Conservation (phyloP, 1,284 basidiomycete genomes). For the Heliocybe sulcata region DNA sequence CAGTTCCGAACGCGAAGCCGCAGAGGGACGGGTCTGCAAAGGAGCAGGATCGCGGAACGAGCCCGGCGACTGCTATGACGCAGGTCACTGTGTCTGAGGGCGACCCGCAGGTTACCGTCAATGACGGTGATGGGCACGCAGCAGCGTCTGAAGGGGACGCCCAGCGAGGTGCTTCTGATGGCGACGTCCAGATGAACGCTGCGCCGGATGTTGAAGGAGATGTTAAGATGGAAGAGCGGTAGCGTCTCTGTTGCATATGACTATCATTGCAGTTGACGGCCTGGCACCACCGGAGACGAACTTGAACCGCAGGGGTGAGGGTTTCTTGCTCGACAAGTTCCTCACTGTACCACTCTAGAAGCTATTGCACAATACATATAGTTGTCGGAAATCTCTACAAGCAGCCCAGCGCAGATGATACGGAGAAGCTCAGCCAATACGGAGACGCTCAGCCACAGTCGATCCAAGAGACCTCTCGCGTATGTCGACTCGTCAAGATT, state of each 20-base stretch:
- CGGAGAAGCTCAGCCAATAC: no score
- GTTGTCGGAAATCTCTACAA: no score
- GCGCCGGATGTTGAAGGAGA: constrained; percentile 36
- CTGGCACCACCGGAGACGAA: background rate
- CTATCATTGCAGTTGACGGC: background rate
- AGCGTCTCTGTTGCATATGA: background rate
- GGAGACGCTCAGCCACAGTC: no score
- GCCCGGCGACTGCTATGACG: background rate
- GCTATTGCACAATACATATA: no score
- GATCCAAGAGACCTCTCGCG: no score
- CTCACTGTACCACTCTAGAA: no score
- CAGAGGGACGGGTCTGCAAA: background rate
- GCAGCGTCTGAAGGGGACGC: constrained; percentile 6
- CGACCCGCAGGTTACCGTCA: constrained; percentile 4
- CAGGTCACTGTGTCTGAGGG: background rate
- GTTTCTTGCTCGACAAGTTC: background rate
- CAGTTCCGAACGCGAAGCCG: constrained; percentile 13
- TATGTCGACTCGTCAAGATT: no score
- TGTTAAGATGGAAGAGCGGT: constrained; percentile 46
- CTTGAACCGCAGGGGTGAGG: background rate
- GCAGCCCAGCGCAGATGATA: no score
- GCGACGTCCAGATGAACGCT: constrained; percentile 4
- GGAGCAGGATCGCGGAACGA: constrained; percentile 14
- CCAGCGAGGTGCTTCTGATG: constrained; percentile 1
- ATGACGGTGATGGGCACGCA: constrained; percentile 8